Evolutionary conservation across 306 rosid genomes (phyloP).

Genomic region (Gastrolobium villosum): DNA sequence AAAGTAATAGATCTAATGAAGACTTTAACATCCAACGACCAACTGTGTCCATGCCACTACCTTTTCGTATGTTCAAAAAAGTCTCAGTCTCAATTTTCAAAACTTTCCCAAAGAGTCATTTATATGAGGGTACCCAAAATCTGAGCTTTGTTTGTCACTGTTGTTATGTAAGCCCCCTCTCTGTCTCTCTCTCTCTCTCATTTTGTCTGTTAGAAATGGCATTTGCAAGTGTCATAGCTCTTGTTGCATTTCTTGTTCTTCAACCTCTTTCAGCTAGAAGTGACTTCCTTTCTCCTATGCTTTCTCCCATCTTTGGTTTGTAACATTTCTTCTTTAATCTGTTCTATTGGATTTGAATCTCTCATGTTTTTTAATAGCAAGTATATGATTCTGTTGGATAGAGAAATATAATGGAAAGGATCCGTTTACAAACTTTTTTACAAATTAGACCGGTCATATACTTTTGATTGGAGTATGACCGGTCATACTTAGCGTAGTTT

Average conservation of each 20-base stretch:
- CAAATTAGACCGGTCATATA: too few relatives aligned
- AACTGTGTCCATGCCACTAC: neutral
- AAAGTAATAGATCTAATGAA: neutral
- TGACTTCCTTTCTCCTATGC: conserved; percentile 63
- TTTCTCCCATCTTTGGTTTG: conserved; percentile 77
- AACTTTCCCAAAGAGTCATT: conserved; percentile 15
- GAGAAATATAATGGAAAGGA: too few relatives aligned
- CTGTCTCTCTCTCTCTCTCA: neutral
- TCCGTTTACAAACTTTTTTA: too few relatives aligned
- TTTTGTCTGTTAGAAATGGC: conserved; percentile 61
- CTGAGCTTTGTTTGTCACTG: neutral
- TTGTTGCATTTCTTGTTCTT: conserved; percentile 52
- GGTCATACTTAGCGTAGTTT: too few relatives aligned
- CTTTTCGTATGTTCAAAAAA: neutral
- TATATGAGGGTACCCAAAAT: neutral
- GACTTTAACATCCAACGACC: conserved; percentile 57
- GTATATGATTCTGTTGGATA: neutral
- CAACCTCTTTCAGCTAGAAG: conserved; percentile 54
- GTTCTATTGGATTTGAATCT: conserved; percentile 13
- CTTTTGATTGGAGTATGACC: too few relatives aligned
- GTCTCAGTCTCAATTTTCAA: neutral
- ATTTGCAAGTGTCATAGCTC: conserved; percentile 35
- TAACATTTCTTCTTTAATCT: conserved; percentile 24
- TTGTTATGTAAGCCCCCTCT: neutral
- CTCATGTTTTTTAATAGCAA: neutral